Evolutionary conservation across 129 eudicot species (phyloP).

Genomic region (Pulicaria dysenterica): DNA sequence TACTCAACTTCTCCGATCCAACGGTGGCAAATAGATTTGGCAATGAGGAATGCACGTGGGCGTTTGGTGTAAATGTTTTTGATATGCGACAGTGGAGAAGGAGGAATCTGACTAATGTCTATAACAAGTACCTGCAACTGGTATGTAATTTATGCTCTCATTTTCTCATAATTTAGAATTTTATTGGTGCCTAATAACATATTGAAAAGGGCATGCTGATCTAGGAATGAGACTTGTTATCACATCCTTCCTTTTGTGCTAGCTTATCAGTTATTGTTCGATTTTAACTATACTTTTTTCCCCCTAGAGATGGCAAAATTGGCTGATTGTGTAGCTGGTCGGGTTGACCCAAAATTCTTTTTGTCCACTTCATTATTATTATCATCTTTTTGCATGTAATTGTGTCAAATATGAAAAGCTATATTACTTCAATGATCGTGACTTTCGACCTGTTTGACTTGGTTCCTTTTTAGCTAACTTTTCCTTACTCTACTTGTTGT

Average conservation of each 20-base stretch:
- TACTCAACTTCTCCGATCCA: conserved; percentile 78
- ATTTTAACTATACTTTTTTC: background rate
- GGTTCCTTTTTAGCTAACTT: background rate
- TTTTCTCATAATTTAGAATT: background rate
- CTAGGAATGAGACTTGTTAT: background rate
- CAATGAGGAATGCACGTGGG: conserved; percentile 78
- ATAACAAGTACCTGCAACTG: conserved; percentile 61
- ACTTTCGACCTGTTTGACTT: background rate
- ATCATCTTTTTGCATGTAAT: no score
- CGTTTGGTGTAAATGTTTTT: conserved; percentile 89
- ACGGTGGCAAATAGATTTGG: conserved; percentile 47
- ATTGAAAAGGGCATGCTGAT: background rate
- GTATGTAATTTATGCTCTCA: conserved; percentile 37
- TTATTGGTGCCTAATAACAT: background rate
- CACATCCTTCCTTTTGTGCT: background rate
- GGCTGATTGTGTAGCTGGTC: background rate
- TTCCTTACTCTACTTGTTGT: background rate
- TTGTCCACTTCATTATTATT: background rate
- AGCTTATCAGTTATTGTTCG: background rate
- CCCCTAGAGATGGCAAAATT: background rate
- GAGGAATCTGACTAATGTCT: conserved; percentile 54
- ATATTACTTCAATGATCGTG: no score
- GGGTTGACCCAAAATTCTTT: background rate
- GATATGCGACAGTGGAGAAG: conserved; percentile 81
- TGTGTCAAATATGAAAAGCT: no score